Evolutionary conservation across 2,329 filamentous ascomycete species (phyloP).

Genomic region (Ophiosphaerella narmari): DNA sequence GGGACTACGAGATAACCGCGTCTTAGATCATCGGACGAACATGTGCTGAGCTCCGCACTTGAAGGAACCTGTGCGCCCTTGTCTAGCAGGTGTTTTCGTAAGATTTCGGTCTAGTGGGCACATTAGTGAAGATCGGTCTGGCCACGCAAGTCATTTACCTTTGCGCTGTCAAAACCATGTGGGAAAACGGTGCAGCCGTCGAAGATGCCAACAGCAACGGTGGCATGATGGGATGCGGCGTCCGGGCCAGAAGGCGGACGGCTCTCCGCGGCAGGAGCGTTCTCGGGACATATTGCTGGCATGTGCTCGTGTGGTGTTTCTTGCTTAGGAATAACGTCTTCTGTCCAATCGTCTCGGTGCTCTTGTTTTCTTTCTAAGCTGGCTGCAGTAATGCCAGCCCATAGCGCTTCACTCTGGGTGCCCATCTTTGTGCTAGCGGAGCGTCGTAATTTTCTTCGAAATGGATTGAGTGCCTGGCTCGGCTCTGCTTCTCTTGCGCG

Average conservation of each 20-base stretch:
- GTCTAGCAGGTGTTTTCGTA: conserved; percentile 38
- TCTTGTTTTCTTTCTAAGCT: conserved; percentile 30
- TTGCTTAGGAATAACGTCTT: conserved; percentile 29
- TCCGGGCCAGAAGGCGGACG: conserved; percentile 15
- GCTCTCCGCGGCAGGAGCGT: conserved; percentile 8
- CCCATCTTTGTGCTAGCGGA: conserved; percentile 83
- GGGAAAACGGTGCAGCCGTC: conserved; percentile 48
- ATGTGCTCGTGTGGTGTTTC: conserved; percentile 17
- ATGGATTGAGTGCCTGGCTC: conserved; percentile 49
- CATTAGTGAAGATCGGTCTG: conserved; percentile 26
- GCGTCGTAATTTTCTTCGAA: conserved; percentile 78
- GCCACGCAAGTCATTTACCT: conserved; percentile 33
- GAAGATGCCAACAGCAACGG: conserved; percentile 47
- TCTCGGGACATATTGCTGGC: conserved; percentile 4
- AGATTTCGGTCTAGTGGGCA: conserved; percentile 35
- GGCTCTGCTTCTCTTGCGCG: conserved; percentile 38
- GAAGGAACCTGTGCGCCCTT: conserved; percentile 43
- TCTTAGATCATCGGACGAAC: conserved; percentile 33
- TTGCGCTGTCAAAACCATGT: conserved; percentile 50
- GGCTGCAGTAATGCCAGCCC: conserved; percentile 78
- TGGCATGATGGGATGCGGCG: conserved; percentile 11
- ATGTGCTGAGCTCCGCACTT: conserved; percentile 29
- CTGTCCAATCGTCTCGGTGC: conserved; percentile 43
- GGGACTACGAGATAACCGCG: conserved; percentile 52
- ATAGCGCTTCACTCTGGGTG: conserved; percentile 81